phyloP scores from a whole-genome alignment of 2,329 filamentous ascomycete genomes.

The Penicillium sp. region DNA sequence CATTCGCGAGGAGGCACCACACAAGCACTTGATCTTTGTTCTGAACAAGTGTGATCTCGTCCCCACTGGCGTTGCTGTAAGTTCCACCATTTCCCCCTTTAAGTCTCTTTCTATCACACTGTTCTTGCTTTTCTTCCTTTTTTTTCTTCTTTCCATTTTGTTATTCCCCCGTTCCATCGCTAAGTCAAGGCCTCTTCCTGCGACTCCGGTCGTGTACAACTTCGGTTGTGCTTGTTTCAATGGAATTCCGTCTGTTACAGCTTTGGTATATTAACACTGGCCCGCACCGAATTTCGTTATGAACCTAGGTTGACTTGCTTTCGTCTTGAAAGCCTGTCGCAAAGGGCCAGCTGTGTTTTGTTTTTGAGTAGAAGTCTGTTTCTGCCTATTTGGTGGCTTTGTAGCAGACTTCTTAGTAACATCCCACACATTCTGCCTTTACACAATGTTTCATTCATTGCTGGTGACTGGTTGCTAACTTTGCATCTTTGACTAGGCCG shows the following conservation, averaged over 20 bases:
- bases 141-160: slow-evolving; percentile 8
- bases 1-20: slow-evolving; percentile 80
- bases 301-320: slow-evolving; percentile 60
- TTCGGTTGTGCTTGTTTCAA: slow-evolving; percentile 39
- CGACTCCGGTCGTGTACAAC: slow-evolving; percentile 41
- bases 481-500: slow-evolving; percentile 53
- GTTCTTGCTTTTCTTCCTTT: slow-evolving; percentile 2
- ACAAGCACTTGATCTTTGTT: slow-evolving; percentile 88
- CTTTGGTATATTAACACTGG: slow-evolving; percentile 86
- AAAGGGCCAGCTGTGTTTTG: slow-evolving; percentile 73
- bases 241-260: slow-evolving; percentile 95
- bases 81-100: slow-evolving; percentile 38
- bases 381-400: slow-evolving; percentile 52
- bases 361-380: slow-evolving; percentile 92
- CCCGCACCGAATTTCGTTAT: slow-evolving; percentile 59
- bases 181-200: slow-evolving; percentile 79
- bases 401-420: slow-evolving; percentile 96
- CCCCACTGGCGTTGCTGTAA: slow-evolving; percentile 87
- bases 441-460: slow-evolving; percentile 33
- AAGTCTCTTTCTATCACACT: slow-evolving; percentile 2
- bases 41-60: slow-evolving; percentile 89
- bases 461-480: slow-evolving; percentile 27
- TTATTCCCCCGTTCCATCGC: slow-evolving; percentile 46
- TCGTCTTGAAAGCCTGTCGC: slow-evolving; percentile 83
- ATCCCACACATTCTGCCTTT: slow-evolving; percentile 65